Base-by-base conservation (phyloP, 208 protist species). In the Zelonia costaricensis region DNA sequence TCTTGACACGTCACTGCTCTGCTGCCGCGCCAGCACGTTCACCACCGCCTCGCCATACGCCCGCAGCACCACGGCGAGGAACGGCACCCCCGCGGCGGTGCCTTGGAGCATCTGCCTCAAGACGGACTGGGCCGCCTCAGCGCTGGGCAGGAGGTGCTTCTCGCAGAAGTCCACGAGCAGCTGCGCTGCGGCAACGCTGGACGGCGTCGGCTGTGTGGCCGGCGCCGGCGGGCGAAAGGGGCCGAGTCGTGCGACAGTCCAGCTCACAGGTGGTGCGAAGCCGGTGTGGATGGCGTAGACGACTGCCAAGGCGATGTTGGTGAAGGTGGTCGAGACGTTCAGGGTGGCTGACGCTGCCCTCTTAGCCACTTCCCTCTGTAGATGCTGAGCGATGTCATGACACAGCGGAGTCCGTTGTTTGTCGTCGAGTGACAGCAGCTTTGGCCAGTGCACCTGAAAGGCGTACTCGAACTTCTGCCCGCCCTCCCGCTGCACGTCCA, bases 11-110 rank as follows among this genome's bases (percentile, higher is more conserved):
- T n/a, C n/a, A n/a, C n/a, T n/a, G n/a, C n/a, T n/a, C n/a, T n/a
- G n/a, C n/a, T n/a, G n/a, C 0, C n/a, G 9, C 0, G 59, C 35
- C 25, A 66, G 44, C 8, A 73, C 44, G 22, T 36, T 28, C 15
- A 59, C 47, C 25, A 60, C 60, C 4, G 64, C 56, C n/a, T 54
- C 53, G 33, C 71, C 67, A 56, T 91, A 91, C 22, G 78, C 80
- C 4, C 75, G 52, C 16, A 91, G 63, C 31, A 91, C 44, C 28
- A 66, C 35, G 8, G 62, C 74, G 18, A 87, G 64, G 4, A 82
- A 43, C 22, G 67, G 72, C 13, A 86, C 47, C 1, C 78, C 71
- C 47, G 67, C 62, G 3, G 36, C 60, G 12, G 62, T 76, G 13
- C 35, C n/a, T 5, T 13, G 20, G 15, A 82, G 67, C 38, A 71